Percentiles rank a stretch among this genome's conserved stretches.
phyloP scores from a whole-genome alignment of 768 basidiomycete genomes.

The Hortiboletus flavorubellus region DNA sequence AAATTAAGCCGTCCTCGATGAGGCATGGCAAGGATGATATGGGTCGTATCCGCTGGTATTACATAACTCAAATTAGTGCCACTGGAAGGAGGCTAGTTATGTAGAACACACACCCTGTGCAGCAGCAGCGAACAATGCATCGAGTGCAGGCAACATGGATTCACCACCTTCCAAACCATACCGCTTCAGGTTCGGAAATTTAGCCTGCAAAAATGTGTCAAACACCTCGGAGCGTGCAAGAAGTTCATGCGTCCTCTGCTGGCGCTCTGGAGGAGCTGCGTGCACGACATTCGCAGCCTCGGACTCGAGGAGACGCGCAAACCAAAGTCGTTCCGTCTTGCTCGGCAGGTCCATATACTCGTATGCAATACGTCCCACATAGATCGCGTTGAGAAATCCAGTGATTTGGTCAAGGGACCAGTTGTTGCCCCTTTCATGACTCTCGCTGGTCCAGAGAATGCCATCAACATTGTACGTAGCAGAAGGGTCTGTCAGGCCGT shows the following conservation, averaged over 20 bases:
- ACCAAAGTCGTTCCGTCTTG: constrained; percentile 86
- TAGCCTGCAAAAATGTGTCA: constrained; percentile 80
- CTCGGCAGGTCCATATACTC: constrained; percentile 90
- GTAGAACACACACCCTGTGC: constrained; percentile 44
- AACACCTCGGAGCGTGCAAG: constrained; percentile 76
- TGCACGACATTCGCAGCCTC: constrained; percentile 31
- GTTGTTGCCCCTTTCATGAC: constrained; percentile 32
- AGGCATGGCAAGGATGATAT: constrained; percentile 81
- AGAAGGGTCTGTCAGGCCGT: constrained; percentile 58
- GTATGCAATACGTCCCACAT: constrained; percentile 84
- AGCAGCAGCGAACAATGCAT: constrained; percentile 67
- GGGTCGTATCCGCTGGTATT: constrained; percentile 55
- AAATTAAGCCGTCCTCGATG: constrained; percentile 87
- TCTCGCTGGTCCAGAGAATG: constrained; percentile 64
- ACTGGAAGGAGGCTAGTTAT: not conserved
- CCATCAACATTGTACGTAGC: constrained; percentile 71
- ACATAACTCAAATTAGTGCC: not conserved
- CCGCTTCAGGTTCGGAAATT: constrained; percentile 86
- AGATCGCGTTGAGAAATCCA: constrained; percentile 64
- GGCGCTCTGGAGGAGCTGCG: constrained; percentile 34
- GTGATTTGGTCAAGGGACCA: constrained; percentile 75
- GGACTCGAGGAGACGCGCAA: constrained; percentile 79
- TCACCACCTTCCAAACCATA: constrained; percentile 92
- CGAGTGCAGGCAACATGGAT: constrained; percentile 88
- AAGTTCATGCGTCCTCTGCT: constrained; percentile 61